Percentiles rank a stretch among this genome's conserved stretches.
phyloP scores from a whole-genome alignment of 306 rosid genomes.

The Adenanthera pavonina region DNA sequence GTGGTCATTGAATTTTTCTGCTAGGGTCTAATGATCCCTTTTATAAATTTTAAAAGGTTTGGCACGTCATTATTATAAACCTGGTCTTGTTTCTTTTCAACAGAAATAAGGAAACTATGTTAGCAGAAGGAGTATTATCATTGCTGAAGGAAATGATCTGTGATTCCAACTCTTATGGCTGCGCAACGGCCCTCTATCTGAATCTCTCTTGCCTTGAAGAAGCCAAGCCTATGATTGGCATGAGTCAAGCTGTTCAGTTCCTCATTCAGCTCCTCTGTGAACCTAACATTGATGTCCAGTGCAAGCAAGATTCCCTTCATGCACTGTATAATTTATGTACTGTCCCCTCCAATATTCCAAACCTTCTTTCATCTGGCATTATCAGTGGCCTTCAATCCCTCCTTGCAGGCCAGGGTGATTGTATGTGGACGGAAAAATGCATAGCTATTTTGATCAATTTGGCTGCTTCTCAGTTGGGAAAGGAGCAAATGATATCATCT shows the following conservation, averaged over 20 bases:
- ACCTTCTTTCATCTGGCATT: slow-evolving; percentile 74
- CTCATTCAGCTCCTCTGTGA: slow-evolving; percentile 65
- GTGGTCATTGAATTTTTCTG: slow-evolving; percentile 4
- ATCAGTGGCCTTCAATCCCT: slow-evolving; percentile 65
- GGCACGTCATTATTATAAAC: slow-evolving; percentile 16
- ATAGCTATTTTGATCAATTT: slow-evolving; percentile 79
- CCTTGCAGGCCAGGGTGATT: slow-evolving; percentile 63
- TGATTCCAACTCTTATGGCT: slow-evolving; percentile 61
- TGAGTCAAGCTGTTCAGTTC: slow-evolving; percentile 75
- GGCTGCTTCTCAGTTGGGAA: slow-evolving; percentile 71
- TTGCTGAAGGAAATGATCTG: slow-evolving; percentile 84
- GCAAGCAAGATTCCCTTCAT: slow-evolving; percentile 87
- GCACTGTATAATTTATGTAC: slow-evolving; percentile 86
- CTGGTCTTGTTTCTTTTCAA: slow-evolving; percentile 3
- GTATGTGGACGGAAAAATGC: slow-evolving; percentile 75
- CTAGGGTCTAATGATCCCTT: neutral
- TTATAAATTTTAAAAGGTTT: neutral
- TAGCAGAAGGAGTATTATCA: slow-evolving; percentile 70
- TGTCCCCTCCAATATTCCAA: slow-evolving; percentile 61
- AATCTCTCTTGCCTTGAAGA: slow-evolving; percentile 91
- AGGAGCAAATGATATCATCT: slow-evolving; percentile 65
- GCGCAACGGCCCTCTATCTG: slow-evolving; percentile 82
- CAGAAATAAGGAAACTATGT: slow-evolving; percentile 92
- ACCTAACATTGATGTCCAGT: slow-evolving; percentile 57
- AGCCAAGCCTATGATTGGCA: slow-evolving; percentile 79